Conservation (phyloP, 169 alveolate species). For the Plasmodium inui region DNA sequence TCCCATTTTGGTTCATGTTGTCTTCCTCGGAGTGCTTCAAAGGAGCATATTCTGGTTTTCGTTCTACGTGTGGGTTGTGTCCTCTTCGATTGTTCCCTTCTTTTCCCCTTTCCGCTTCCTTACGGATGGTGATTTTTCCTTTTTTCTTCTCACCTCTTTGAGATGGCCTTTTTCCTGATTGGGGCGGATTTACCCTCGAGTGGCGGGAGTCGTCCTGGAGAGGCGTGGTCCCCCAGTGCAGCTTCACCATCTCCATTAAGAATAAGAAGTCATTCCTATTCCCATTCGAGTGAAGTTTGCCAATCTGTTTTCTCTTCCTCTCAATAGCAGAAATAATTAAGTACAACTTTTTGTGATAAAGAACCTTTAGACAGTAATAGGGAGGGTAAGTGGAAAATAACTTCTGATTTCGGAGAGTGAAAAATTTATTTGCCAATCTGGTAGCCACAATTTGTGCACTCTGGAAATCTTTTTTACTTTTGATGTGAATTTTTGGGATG, state of each 20-base stretch:
- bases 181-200: background rate
- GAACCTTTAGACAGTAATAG: slow-evolving; percentile 53
- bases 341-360: slow-evolving; percentile 64
- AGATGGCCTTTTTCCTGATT: background rate
- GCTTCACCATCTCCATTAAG: slow-evolving; percentile 11
- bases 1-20: background rate
- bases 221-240: background rate
- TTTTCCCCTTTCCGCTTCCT: background rate
- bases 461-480: slow-evolving; percentile 4
- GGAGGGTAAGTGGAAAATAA: slow-evolving; percentile 55
- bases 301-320: slow-evolving; percentile 46
- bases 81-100: background rate
- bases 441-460: slow-evolving; percentile 5
- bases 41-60: too few species aligned
- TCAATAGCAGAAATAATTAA: slow-evolving; percentile 31
- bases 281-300: background rate
- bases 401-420: slow-evolving; percentile 34
- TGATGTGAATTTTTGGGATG: slow-evolving; percentile 14
- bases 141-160: background rate
- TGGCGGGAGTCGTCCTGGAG: background rate
- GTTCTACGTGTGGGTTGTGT: background rate
- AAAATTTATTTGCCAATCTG: slow-evolving; percentile 53
- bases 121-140: background rate
- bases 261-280: slow-evolving; percentile 6
- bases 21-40: background rate